These are phyloP conservation scores for Colletotrichum zoysiae DNA, from an alignment of 2,329 filamentous ascomycete species.

Conservation along the genomic window DNA sequence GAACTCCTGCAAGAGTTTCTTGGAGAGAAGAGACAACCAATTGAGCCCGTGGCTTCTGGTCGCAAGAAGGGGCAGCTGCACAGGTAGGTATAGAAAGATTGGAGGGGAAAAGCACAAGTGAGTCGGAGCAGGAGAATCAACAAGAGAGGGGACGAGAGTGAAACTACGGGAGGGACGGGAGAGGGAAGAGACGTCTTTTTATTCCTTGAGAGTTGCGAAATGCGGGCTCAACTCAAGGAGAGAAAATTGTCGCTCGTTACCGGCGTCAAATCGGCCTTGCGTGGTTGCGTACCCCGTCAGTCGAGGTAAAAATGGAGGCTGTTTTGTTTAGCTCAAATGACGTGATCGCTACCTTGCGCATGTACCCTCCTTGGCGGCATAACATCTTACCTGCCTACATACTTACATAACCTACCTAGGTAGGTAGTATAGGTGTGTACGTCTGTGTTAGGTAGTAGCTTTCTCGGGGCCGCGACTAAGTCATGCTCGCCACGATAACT, in stretches of 20 bases:
- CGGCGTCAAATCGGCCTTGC: constrained; percentile 40
- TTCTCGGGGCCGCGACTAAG: constrained; percentile 30
- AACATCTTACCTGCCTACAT: background rate
- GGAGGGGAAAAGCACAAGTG: constrained; percentile 9
- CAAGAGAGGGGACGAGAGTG: constrained; percentile 7
- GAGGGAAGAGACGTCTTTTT: constrained; percentile 39
- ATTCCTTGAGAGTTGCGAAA: constrained; percentile 25
- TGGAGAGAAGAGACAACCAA: constrained; percentile 25
- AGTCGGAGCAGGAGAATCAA: constrained; percentile 16
- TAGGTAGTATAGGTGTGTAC: no score
- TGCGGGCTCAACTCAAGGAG: constrained; percentile 26
- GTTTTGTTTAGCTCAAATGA: constrained; percentile 45
- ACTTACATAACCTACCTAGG: no score
- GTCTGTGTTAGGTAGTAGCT: constrained; percentile 5
- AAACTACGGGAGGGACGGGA: background rate
- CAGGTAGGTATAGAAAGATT: constrained; percentile 2
- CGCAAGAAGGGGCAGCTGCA: background rate
- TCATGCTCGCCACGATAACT: constrained; percentile 41
- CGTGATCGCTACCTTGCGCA: constrained; percentile 44
- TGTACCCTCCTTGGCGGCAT: constrained; percentile 36
- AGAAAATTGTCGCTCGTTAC: constrained; percentile 31
- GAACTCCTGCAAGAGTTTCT: constrained; percentile 19
- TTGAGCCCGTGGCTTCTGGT: constrained; percentile 26
- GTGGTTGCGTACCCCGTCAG: constrained; percentile 24
- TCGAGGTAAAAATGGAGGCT: constrained; percentile 40